Percentiles rank a stretch among this genome's conserved stretches.
Conservation (phyloP, 164 flowering plant genomes). For the Berberis thunbergii region DNA sequence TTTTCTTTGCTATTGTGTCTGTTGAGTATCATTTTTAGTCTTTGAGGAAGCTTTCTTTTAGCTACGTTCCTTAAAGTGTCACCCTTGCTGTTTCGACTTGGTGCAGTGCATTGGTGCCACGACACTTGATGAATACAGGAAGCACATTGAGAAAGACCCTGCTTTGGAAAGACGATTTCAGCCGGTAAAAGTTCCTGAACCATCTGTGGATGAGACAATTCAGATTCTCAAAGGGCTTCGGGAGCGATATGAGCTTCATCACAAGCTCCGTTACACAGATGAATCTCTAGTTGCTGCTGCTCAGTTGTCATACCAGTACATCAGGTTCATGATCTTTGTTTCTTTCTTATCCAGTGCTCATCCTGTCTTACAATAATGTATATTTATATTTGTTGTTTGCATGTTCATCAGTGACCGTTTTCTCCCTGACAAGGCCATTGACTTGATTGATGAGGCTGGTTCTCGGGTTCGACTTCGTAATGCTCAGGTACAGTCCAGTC, state of each 20-base stretch:
- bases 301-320: constrained; percentile 78
- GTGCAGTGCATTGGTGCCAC: constrained; percentile 97
- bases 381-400: not conserved
- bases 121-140: constrained; percentile 91
- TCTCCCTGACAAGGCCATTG: constrained; percentile 96
- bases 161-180: constrained; percentile 96
- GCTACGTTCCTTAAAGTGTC: not conserved
- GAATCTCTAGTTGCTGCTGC: constrained; percentile 87
- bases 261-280: constrained; percentile 92
- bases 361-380: not conserved
- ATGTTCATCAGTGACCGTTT: constrained; percentile 70
- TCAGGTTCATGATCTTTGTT: constrained; percentile 41
- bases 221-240: constrained; percentile 85
- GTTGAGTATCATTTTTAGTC: no score
- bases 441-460: constrained; percentile 97
- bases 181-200: constrained; percentile 97
- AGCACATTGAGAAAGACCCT: constrained; percentile 96
- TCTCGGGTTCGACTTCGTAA: constrained; percentile 92
- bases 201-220: constrained; percentile 87
- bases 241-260: constrained; percentile 92
- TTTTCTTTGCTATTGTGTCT: not conserved
- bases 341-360: not conserved
- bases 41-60: no score
- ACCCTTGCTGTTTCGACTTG: not conserved
- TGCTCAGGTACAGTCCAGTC: constrained; percentile 55